These are phyloP conservation scores for Alternaria gansuensis DNA, from an alignment of 2,329 filamentous ascomycete species.

Conservation along the genomic window DNA sequence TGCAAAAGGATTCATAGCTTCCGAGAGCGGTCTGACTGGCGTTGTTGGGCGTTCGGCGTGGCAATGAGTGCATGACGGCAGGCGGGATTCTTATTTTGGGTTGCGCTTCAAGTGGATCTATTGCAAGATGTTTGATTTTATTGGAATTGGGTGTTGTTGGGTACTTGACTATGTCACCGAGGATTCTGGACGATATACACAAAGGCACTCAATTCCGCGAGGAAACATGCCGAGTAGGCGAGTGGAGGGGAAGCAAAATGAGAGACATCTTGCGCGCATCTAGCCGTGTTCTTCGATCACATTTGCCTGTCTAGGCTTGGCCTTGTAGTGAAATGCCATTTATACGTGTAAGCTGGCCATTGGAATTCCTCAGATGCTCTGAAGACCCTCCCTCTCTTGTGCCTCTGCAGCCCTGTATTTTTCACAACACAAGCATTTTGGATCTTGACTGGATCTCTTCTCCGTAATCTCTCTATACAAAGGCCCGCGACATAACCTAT, in stretches of 20 bases:
- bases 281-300: background rate
- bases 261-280: slow-evolving; percentile 6
- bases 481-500: too few species aligned
- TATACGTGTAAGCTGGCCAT: background rate
- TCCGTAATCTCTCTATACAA: too few species aligned
- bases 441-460: too few species aligned
- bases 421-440: too few species aligned
- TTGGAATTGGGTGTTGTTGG: background rate
- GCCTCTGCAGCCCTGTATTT: too few species aligned
- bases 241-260: slow-evolving; percentile 1
- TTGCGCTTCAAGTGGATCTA: slow-evolving; percentile 3
- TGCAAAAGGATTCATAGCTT: slow-evolving; percentile 24
- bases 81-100: slow-evolving; percentile 5
- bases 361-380: background rate
- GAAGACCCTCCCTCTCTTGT: background rate
- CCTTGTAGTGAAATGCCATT: background rate
- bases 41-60: slow-evolving; percentile 8
- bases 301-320: background rate
- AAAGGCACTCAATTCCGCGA: background rate
- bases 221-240: background rate
- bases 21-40: slow-evolving; percentile 15
- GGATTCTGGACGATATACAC: slow-evolving; percentile 7
- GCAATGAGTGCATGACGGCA: slow-evolving; percentile 10
- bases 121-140: slow-evolving; percentile 3
- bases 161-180: background rate